Percentiles rank a stretch among this genome's conserved stretches.
phyloP scores from a whole-genome alignment of 805 yeast species.

The Zygosaccharomyces gambellarensis region DNA sequence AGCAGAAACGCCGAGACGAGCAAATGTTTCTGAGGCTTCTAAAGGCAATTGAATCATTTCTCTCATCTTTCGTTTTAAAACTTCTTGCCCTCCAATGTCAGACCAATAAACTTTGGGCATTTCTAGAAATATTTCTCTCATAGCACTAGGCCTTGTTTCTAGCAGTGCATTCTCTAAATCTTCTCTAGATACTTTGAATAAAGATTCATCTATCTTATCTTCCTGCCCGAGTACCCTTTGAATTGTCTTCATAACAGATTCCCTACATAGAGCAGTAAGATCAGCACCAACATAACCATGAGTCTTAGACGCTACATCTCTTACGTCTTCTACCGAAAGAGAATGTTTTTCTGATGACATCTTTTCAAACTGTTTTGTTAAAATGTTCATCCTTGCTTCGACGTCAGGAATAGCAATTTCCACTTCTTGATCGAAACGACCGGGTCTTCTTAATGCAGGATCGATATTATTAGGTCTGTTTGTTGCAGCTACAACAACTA shows the following conservation, averaged over 20 bases:
- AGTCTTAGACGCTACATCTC: constrained; percentile 64
- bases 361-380: constrained; percentile 53
- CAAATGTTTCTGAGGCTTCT: constrained; percentile 73
- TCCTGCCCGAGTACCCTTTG: constrained; percentile 46
- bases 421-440: constrained; percentile 83
- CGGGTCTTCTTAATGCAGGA: constrained; percentile 76
- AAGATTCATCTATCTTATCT: constrained; percentile 23
- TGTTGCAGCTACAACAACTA: constrained; percentile 70
- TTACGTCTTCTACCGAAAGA: constrained; percentile 52
- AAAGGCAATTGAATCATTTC: constrained; percentile 93
- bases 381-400: constrained; percentile 69
- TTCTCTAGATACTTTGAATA: constrained; percentile 43
- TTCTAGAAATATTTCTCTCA: constrained; percentile 91
- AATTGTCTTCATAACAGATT: constrained; percentile 80
- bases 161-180: constrained; percentile 71
- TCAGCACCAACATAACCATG: constrained; percentile 99
- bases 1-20: constrained; percentile 71
- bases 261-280: constrained; percentile 78
- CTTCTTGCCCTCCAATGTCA: constrained; percentile 94
- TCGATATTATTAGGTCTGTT: constrained; percentile 66
- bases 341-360: constrained; percentile 44
- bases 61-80: constrained; percentile 68
- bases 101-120: constrained; percentile 92
- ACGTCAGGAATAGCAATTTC: constrained; percentile 91
- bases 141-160: constrained; percentile 91